phyloP scores from a whole-genome alignment of 352 stramenopile genomes.

The Phytopythium vexans region DNA sequence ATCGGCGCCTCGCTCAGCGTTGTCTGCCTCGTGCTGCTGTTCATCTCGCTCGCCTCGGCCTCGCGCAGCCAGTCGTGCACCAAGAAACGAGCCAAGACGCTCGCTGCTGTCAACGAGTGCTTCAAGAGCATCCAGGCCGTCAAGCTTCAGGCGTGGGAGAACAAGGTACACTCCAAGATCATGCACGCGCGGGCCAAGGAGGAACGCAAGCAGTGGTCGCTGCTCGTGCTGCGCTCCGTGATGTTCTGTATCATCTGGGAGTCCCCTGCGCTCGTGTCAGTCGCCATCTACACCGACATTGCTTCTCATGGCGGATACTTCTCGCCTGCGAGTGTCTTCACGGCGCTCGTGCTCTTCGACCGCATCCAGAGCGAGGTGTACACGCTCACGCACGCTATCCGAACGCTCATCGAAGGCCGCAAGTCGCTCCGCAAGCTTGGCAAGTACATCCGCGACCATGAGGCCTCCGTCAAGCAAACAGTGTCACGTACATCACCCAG shows the following conservation, averaged over 20 bases:
- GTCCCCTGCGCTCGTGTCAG: constrained; percentile 27
- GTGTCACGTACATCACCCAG: background rate
- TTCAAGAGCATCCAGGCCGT: constrained; percentile 41
- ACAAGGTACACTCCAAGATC: constrained; percentile 36
- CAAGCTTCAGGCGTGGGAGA: constrained; percentile 42
- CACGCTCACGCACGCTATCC: constrained; percentile 12
- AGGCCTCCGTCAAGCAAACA: background rate
- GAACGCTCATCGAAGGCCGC: constrained; percentile 19
- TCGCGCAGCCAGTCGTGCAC: constrained; percentile 25
- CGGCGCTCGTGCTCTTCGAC: constrained; percentile 28
- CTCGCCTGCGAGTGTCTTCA: constrained; percentile 29
- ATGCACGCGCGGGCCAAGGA: constrained; percentile 35
- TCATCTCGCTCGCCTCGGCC: constrained; percentile 19
- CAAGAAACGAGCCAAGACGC: constrained; percentile 35
- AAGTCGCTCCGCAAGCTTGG: constrained; percentile 23
- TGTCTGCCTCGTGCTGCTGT: constrained; percentile 22
- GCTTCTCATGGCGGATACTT: constrained; percentile 20
- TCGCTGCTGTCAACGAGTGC: constrained; percentile 32
- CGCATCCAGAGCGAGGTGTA: constrained; percentile 28
- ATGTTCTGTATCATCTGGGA: constrained; percentile 25
- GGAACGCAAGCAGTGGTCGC: constrained; percentile 13
- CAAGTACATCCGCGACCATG: constrained; percentile 5
- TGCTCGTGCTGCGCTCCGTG: constrained; percentile 19
- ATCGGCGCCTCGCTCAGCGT: constrained; percentile 18
- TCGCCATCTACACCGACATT: constrained; percentile 33